These are phyloP conservation scores for Skeletonema tropicum DNA, from an alignment of 108 stramenopile genomes.

Conservation along the genomic window DNA sequence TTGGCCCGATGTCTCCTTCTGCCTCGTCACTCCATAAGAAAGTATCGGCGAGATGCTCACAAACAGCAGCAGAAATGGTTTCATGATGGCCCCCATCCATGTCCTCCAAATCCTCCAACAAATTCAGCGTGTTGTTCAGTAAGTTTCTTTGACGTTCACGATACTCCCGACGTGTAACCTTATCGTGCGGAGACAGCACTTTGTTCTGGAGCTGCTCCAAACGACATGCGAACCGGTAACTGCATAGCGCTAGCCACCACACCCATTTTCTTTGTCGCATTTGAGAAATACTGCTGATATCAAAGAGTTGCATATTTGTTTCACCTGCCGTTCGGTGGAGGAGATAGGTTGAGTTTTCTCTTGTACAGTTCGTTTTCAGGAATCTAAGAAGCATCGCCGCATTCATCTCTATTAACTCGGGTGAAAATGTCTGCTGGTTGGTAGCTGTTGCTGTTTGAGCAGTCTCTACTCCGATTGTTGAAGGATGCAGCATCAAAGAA, in stretches of 20 bases:
- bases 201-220: slow-evolving; percentile 61
- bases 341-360: slow-evolving; percentile 82
- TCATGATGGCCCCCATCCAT: slow-evolving; percentile 87
- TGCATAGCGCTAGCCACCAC: slow-evolving; percentile 87
- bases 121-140: slow-evolving; percentile 68
- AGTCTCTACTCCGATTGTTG: slow-evolving; percentile 55
- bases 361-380: slow-evolving; percentile 81
- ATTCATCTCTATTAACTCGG: slow-evolving; percentile 88
- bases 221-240: slow-evolving; percentile 80
- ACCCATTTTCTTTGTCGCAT: slow-evolving; percentile 84
- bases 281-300: slow-evolving; percentile 76
- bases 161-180: slow-evolving; percentile 55
- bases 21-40: slow-evolving; percentile 58
- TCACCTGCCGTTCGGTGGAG: slow-evolving; percentile 65
- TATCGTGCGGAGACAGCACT: slow-evolving; percentile 25
- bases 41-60: slow-evolving; percentile 83
- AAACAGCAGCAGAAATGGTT: slow-evolving; percentile 74
- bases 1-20: slow-evolving; percentile 15
- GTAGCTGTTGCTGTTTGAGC: slow-evolving; percentile 13
- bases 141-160: slow-evolving; percentile 80
- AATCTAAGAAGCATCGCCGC: slow-evolving; percentile 79
- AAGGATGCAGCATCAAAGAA: slow-evolving; percentile 69
- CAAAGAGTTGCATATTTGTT: slow-evolving; percentile 81
- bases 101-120: slow-evolving; percentile 79
- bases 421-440: slow-evolving; percentile 64